phyloP scores from a whole-genome alignment of 164 flowering plant species.

The Santalum album region DNA sequence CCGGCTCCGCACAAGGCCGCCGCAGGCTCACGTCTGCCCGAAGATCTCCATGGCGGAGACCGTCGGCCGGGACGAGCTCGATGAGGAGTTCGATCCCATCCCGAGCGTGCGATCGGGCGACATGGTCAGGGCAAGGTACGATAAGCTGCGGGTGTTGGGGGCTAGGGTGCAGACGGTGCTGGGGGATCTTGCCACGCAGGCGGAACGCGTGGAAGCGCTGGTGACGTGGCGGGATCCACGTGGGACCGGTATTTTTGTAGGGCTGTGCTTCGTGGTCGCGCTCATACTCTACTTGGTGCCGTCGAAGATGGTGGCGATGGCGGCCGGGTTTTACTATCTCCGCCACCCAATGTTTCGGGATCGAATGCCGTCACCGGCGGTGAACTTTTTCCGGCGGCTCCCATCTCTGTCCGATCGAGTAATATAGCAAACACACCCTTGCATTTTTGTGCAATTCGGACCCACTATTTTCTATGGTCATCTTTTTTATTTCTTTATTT shows the following conservation, averaged over 20 bases:
- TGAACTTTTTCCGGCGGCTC: constrained; percentile 75
- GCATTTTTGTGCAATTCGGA: no score
- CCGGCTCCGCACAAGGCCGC: constrained; percentile 31
- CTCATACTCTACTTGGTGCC: constrained; percentile 64
- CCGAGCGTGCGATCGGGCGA: constrained; percentile 51
- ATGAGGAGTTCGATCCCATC: constrained; percentile 74
- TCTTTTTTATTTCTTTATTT: no score
- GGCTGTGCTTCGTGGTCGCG: constrained; percentile 49
- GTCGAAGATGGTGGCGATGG: constrained; percentile 75
- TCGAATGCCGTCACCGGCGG: constrained; percentile 63
- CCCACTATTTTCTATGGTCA: no score
- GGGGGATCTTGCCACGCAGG: constrained; percentile 80
- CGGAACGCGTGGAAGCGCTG: constrained; percentile 69
- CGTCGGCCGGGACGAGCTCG: constrained; percentile 63
- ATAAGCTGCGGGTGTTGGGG: constrained; percentile 54
- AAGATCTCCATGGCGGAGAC: constrained; percentile 53
- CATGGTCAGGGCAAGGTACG: constrained; percentile 51
- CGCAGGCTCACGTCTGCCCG: constrained; percentile 40
- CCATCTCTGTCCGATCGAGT: constrained; percentile 64
- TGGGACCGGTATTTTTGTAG: constrained; percentile 71
- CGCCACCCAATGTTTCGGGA: constrained; percentile 84
- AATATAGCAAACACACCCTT: no score
- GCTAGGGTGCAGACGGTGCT: constrained; percentile 59
- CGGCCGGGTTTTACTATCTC: constrained; percentile 66
- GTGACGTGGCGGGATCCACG: constrained; percentile 92